Conservation (phyloP, 1,284 basidiomycete genomes). For the Ceratobasidium sp. region DNA sequence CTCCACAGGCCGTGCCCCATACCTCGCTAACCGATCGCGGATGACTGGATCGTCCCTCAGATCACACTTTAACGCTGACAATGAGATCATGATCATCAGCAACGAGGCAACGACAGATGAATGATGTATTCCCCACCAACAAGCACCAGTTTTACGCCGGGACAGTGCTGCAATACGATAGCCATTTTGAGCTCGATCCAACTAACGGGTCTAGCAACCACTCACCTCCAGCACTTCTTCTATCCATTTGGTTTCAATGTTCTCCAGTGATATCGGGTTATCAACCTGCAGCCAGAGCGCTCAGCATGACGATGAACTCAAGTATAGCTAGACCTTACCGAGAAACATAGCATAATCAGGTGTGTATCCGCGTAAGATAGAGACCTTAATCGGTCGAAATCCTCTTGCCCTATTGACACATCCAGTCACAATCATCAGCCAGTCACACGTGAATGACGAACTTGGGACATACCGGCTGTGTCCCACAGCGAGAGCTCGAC, state of each 20-base stretch:
- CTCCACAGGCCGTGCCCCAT: constrained; percentile 78
- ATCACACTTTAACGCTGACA: constrained; percentile 92
- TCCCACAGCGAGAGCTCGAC: constrained; percentile 97
- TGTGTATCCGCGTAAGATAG: constrained; percentile 96
- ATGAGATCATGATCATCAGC: constrained; percentile 26
- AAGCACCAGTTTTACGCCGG: constrained; percentile 93
- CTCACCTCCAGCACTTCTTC: constrained; percentile 75
- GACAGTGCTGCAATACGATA: constrained; percentile 79
- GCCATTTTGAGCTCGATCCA: constrained; percentile 7
- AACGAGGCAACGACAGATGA: constrained; percentile 5
- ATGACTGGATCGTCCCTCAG: constrained; percentile 83
- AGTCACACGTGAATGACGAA: constrained; percentile 36
- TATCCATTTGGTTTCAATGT: constrained; percentile 95
- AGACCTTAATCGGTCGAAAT: constrained; percentile 92
- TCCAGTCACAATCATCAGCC: constrained; percentile 9
- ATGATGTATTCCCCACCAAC: constrained; percentile 75
- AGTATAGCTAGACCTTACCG: constrained; percentile 66
- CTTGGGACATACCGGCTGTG: constrained; percentile 82
- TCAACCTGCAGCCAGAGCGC: constrained; percentile 72
- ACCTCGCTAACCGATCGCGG: constrained; percentile 76
- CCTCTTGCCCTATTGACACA: constrained; percentile 83
- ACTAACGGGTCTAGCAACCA: not conserved
- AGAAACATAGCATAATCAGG: constrained; percentile 95
- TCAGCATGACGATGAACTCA: not conserved
- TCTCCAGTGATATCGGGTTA: constrained; percentile 91